Percentiles rank a stretch among this genome's conserved stretches.
Conservation (phyloP, 768 basidiomycete species). For the Pleurotus ostreatus region DNA sequence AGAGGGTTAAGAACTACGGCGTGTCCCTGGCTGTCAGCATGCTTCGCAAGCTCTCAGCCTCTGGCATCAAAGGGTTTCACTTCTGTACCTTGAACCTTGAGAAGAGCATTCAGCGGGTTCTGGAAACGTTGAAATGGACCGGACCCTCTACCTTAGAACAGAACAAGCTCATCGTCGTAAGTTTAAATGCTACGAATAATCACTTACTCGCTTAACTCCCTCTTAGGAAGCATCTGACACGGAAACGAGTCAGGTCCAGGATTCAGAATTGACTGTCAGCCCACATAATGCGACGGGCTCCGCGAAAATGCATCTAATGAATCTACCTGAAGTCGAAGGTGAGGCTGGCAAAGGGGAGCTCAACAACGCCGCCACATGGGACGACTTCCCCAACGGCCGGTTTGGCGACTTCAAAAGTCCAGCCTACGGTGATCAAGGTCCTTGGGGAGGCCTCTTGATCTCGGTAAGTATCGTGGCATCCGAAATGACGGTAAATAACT, state of each 20-base stretch:
- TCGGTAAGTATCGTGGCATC: conserved; percentile 34
- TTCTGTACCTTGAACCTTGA: conserved; percentile 97
- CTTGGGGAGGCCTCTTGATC: conserved; percentile 69
- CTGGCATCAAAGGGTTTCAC: conserved; percentile 75
- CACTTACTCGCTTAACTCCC: conserved; percentile 2
- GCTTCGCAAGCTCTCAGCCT: conserved; percentile 55
- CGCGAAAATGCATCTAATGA: conserved; percentile 54
- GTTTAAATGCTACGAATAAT: not conserved
- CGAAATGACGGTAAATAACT: not conserved
- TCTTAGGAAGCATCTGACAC: conserved; percentile 37
- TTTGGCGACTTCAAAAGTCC: conserved; percentile 98
- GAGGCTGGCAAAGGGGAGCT: conserved; percentile 71
- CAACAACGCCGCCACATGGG: conserved; percentile 79
- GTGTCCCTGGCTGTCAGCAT: conserved; percentile 79
- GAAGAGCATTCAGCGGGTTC: conserved; percentile 84
- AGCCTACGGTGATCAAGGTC: conserved; percentile 81
- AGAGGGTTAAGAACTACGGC: conserved; percentile 93
- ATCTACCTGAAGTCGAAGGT: conserved; percentile 40
- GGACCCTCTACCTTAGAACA: conserved; percentile 33
- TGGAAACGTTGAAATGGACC: conserved; percentile 79
- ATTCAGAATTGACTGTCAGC: conserved; percentile 48
- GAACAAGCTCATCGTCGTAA: conserved; percentile 69
- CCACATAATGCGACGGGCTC: conserved; percentile 61
- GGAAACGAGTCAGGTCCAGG: conserved; percentile 20
- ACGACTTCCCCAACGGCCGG: conserved; percentile 97